Evolutionary conservation across 2,329 filamentous ascomycete genomes (phyloP).

Genomic region (Acrocalymma vagum): DNA sequence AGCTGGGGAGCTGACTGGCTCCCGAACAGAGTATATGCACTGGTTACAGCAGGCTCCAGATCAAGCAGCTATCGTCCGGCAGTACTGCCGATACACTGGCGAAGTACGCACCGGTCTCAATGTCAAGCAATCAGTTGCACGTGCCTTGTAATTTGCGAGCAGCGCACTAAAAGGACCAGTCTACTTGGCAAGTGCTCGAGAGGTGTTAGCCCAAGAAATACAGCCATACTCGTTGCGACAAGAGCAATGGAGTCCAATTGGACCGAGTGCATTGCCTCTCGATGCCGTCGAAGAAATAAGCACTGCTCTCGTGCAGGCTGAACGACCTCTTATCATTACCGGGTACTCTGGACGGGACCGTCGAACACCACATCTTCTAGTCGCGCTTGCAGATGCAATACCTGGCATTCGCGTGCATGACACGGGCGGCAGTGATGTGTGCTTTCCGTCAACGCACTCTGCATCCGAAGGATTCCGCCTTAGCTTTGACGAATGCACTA

Average conservation of each 20-base stretch:
- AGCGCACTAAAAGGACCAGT: conserved; percentile 32
- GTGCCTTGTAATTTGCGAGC: conserved; percentile 37
- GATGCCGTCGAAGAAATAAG: conserved; percentile 20
- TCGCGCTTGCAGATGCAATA: conserved; percentile 18
- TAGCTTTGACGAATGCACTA: conserved; percentile 20
- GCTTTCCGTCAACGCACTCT: conserved; percentile 27
- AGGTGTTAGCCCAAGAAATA: conserved; percentile 24
- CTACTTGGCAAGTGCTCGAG: conserved; percentile 24
- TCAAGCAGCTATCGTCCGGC: conserved; percentile 49
- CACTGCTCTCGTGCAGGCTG: conserved; percentile 16
- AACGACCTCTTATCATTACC: conserved; percentile 27
- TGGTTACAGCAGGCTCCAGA: conserved; percentile 54
- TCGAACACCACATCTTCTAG: conserved; percentile 13
- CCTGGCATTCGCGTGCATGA: conserved; percentile 24
- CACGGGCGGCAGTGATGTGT: conserved; percentile 23
- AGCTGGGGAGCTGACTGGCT: conserved; percentile 53
- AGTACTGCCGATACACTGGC: conserved; percentile 40
- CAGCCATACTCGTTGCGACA: conserved; percentile 22
- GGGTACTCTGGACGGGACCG: conserved; percentile 26
- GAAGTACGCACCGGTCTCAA: conserved; percentile 39
- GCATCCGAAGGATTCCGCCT: conserved; percentile 21
- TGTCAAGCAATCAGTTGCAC: conserved; percentile 30
- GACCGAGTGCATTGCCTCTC: conserved; percentile 20
- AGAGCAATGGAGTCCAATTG: conserved; percentile 21
- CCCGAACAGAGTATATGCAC: conserved; percentile 50